phyloP scores from a whole-genome alignment of 805 yeast genomes.

The Yarrowia keelungensis region DNA sequence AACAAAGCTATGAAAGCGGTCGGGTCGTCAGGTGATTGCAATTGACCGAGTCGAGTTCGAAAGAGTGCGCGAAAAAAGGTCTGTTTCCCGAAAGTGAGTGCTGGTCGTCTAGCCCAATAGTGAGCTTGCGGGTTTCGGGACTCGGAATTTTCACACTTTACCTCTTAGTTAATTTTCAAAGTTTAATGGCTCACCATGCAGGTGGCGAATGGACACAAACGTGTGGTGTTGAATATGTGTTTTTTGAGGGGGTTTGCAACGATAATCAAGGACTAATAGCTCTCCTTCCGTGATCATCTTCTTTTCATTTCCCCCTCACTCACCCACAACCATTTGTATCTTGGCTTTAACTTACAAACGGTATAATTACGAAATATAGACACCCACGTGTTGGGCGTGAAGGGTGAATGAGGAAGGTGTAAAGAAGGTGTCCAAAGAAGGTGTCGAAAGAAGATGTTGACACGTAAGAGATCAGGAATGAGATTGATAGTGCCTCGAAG shows the following conservation, averaged over 20 bases:
- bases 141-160: constrained; percentile 22
- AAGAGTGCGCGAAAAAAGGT: not conserved
- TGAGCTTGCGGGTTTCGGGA: constrained; percentile 29
- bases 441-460: not conserved
- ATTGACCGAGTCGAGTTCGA: not conserved
- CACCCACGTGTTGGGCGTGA: constrained; percentile 15
- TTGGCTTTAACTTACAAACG: not conserved
- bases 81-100: not conserved
- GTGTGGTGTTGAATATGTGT: too few species aligned
- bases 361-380: constrained; percentile 21
- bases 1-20: not conserved
- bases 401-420: not conserved
- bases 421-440: not conserved
- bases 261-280: too few species aligned
- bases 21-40: not conserved
- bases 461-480: not conserved
- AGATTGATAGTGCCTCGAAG: too few species aligned
- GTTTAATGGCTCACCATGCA: constrained; percentile 34
- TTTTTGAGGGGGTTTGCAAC: too few species aligned
- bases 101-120: constrained; percentile 12
- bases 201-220: constrained; percentile 14
- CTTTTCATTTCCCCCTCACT: not conserved
- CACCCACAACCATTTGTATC: too few species aligned
- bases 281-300: too few species aligned
- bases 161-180: constrained; percentile 32